A percentile compares a stretch with the other conserved stretches of the same genome.
phyloP scores from a whole-genome alignment of 805 yeast species.

The Candida krabiensis region DNA sequence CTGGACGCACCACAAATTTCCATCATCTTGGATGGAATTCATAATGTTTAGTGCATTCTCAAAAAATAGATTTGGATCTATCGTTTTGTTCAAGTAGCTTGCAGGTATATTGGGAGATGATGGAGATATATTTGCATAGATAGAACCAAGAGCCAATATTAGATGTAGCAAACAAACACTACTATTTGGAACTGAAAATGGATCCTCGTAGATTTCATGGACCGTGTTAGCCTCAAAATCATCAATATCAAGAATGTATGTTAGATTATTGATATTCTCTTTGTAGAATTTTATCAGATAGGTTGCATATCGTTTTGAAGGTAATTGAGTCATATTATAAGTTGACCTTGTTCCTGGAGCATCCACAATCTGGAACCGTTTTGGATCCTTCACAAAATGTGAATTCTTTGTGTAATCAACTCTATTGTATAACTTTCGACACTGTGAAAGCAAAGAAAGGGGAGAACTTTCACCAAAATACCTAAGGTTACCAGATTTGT shows the following conservation, averaged over 20 bases:
- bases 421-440: slow-evolving; percentile 37
- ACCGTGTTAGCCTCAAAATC: slow-evolving; percentile 31
- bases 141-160: slow-evolving; percentile 41
- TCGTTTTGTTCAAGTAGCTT: slow-evolving; percentile 7
- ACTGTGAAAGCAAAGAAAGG: slow-evolving; percentile 40
- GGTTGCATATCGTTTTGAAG: slow-evolving; percentile 30
- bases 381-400: slow-evolving; percentile 39
- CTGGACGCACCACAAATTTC: slow-evolving; percentile 42
- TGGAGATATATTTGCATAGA: slow-evolving; percentile 30
- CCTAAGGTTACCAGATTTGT: slow-evolving; percentile 36
- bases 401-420: slow-evolving; percentile 22
- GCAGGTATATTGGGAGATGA: slow-evolving; percentile 7
- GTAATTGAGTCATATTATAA: slow-evolving; percentile 27
- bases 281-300: slow-evolving; percentile 34
- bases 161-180: slow-evolving; percentile 38
- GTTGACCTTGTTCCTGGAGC: slow-evolving; percentile 31
- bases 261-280: slow-evolving; percentile 39
- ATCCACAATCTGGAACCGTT: slow-evolving; percentile 37
- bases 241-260: slow-evolving; percentile 39
- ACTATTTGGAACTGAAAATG: slow-evolving; percentile 25
- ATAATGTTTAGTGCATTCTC: slow-evolving; percentile 34
- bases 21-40: slow-evolving; percentile 37
- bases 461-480: slow-evolving; percentile 45
- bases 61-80: slow-evolving; percentile 35
- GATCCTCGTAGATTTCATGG: slow-evolving; percentile 33